Conservation (phyloP, 2,329 filamentous ascomycete genomes). For the Paraphoma sp. region DNA sequence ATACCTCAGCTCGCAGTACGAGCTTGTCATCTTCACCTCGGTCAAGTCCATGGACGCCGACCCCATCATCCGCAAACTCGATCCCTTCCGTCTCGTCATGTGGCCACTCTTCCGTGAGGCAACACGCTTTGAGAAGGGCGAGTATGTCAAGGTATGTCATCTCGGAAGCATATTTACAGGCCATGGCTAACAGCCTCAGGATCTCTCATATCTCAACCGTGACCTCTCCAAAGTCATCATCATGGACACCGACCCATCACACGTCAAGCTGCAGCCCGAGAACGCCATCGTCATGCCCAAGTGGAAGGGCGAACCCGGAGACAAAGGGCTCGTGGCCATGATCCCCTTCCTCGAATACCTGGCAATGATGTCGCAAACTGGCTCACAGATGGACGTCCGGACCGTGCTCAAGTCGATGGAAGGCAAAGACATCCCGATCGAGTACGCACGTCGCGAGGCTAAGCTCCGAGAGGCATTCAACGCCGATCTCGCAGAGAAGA, state of each 20-base stretch:
- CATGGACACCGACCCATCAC: conserved; percentile 82
- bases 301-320: conserved; percentile 83
- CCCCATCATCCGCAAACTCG: conserved; percentile 88
- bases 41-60: conserved; percentile 85
- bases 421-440: conserved; percentile 84
- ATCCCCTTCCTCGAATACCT: conserved; percentile 99
- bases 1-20: conserved; percentile 97
- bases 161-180: not conserved
- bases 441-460: conserved; percentile 89
- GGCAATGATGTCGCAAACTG: conserved; percentile 74
- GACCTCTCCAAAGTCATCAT: conserved; percentile 95
- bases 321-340: conserved; percentile 84
- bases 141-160: conserved; percentile 84
- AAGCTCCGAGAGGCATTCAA: conserved; percentile 85
- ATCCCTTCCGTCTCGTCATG: conserved; percentile 93
- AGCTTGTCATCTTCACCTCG: conserved; percentile 93
- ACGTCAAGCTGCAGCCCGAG: conserved; percentile 90
- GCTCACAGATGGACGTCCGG: conserved; percentile 79
- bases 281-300: conserved; percentile 92
- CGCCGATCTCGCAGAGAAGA: conserved; percentile 74
- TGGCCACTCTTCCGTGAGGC: conserved; percentile 96
- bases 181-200: conserved; percentile 58
- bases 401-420: conserved; percentile 87
- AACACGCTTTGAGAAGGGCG: conserved; percentile 94
- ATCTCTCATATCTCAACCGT: conserved; percentile 96